Evolutionary conservation across 805 yeast species (phyloP).

Genomic region (Candida quercuum): DNA sequence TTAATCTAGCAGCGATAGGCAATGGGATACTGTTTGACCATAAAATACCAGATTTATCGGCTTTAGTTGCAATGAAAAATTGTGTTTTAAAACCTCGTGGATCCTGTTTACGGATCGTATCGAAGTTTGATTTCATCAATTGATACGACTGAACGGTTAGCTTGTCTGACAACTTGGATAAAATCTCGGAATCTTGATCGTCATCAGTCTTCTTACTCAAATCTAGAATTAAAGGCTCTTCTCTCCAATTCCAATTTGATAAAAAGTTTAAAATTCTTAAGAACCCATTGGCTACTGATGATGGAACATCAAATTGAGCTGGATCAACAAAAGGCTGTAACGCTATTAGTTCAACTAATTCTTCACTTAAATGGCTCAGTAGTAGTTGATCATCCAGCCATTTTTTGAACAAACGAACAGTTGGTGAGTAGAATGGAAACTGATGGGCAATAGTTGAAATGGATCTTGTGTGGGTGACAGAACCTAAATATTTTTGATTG

Average conservation of each 20-base stretch:
- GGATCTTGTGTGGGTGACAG: slow-evolving; percentile 77
- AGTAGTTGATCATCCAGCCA: slow-evolving; percentile 88
- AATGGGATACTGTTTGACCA: slow-evolving; percentile 67
- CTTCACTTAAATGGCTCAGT: slow-evolving; percentile 67
- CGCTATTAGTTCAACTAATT: slow-evolving; percentile 76
- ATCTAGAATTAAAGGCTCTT: slow-evolving; percentile 78
- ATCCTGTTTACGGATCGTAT: slow-evolving; percentile 65
- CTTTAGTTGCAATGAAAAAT: slow-evolving; percentile 75
- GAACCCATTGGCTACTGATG: slow-evolving; percentile 76
- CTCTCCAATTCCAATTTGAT: slow-evolving; percentile 92
- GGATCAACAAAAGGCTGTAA: slow-evolving; percentile 82
- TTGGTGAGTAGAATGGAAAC: slow-evolving; percentile 68
- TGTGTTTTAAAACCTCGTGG: slow-evolving; percentile 79
- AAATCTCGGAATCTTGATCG: slow-evolving; percentile 30
- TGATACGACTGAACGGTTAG: slow-evolving; percentile 59
- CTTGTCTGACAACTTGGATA: slow-evolving; percentile 51
- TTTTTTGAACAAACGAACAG: slow-evolving; percentile 77
- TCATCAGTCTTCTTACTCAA: slow-evolving; percentile 46
- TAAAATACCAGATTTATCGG: slow-evolving; percentile 79
- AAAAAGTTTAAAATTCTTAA: slow-evolving; percentile 65
- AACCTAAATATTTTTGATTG: slow-evolving; percentile 56
- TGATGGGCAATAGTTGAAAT: slow-evolving; percentile 65
- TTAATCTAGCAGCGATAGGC: slow-evolving; percentile 82
- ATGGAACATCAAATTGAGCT: slow-evolving; percentile 78
- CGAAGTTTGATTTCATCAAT: slow-evolving; percentile 56